Percentiles rank a stretch among this genome's conserved stretches.
These are phyloP conservation scores for Sphaerulina musiva DNA, from an alignment of 2,329 filamentous ascomycete species.

Conservation along the genomic window DNA sequence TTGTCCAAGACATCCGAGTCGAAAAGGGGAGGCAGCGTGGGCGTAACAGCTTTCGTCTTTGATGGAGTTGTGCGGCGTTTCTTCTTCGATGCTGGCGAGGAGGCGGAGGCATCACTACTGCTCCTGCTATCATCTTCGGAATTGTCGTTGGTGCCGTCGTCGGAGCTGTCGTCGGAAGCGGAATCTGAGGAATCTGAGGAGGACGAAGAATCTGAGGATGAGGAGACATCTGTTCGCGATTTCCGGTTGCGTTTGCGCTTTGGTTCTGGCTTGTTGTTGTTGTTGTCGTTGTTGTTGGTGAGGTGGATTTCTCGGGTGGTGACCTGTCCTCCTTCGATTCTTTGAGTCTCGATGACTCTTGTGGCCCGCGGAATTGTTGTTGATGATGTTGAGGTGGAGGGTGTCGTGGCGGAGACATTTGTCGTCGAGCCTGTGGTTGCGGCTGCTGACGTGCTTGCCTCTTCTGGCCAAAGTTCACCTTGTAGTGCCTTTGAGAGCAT, in stretches of 20 bases:
- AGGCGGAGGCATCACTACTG: background rate
- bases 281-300: background rate
- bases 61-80: background rate
- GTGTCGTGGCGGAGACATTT: background rate
- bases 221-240: constrained; percentile 11
- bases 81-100: background rate
- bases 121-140: too few relatives aligned
- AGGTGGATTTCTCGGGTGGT: background rate
- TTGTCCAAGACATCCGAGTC: constrained; percentile 9
- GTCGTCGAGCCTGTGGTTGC: background rate
- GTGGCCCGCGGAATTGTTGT: constrained; percentile 6
- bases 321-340: background rate
- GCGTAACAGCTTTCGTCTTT: background rate
- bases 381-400: background rate
- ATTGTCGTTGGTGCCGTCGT: constrained; percentile 2
- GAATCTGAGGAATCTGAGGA: background rate
- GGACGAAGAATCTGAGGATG: constrained; percentile 5
- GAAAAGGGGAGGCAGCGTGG: background rate
- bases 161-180: background rate
- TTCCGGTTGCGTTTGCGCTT: constrained; percentile 11
- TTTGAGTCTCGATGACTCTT: constrained; percentile 3
- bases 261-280: constrained; percentile 1
- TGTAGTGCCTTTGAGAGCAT: constrained; percentile 7
- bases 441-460: background rate
- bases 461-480: constrained; percentile 6